These are phyloP conservation scores for Plasmodiophora brassicae DNA, from an alignment of 208 protist genomes.

Conservation along the genomic window DNA sequence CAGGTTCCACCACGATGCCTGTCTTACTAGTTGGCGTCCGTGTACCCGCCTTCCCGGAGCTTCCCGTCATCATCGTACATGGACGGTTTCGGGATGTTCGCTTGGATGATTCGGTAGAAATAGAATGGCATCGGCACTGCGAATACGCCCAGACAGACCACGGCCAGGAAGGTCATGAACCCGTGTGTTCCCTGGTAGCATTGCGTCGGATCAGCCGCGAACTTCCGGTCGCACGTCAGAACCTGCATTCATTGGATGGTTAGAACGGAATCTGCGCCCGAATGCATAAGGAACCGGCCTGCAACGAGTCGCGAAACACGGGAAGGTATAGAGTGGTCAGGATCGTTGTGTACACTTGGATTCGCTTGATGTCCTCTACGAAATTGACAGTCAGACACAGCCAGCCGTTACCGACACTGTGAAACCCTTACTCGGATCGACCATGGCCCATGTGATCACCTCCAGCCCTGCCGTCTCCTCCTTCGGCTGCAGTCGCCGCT, in stretches of 20 bases:
- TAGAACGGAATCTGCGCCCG: neutral
- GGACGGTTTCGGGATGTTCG: neutral
- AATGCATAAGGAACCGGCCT: neutral
- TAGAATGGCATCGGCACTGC: neutral
- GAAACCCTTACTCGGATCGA: neutral
- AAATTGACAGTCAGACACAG: no score
- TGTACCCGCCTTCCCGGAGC: neutral
- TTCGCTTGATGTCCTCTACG: neutral
- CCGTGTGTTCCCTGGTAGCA: neutral
- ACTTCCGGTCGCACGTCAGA: neutral
- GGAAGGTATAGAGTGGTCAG: conserved; percentile 10
- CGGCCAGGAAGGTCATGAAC: neutral
- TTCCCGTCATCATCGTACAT: neutral
- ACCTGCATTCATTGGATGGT: neutral
- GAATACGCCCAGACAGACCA: neutral
- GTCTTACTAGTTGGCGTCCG: neutral
- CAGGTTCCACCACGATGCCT: neutral
- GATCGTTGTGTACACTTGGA: neutral
- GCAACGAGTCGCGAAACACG: neutral
- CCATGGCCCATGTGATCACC: neutral
- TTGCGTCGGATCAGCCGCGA: neutral
- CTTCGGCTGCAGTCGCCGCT: neutral
- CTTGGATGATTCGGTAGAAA: neutral
- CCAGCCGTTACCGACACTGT: no score
- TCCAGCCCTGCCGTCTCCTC: neutral